Evolutionary conservation across 2,329 filamentous ascomycete species (phyloP).

Genomic region (Ceratocystis papillata): DNA sequence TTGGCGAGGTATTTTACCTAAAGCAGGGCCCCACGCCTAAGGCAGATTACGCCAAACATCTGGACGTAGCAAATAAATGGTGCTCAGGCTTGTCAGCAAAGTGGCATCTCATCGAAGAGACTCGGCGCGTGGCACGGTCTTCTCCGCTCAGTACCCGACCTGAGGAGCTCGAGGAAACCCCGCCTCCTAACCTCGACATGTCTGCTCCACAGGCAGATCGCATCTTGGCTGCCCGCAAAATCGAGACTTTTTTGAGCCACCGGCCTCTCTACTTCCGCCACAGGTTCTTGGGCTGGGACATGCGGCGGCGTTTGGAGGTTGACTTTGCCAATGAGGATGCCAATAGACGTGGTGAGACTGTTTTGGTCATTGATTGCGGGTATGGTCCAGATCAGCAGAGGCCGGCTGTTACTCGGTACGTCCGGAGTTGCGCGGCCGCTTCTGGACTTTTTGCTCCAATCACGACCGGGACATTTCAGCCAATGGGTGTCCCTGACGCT

Average conservation of each 20-base stretch:
- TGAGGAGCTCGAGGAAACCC: constrained; percentile 36
- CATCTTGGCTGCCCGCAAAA: constrained; percentile 65
- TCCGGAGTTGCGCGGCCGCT: constrained; percentile 29
- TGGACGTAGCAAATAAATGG: constrained; percentile 63
- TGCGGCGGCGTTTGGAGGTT: constrained; percentile 72
- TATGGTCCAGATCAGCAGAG: constrained; percentile 44
- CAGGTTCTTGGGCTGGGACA: constrained; percentile 78
- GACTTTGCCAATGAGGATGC: constrained; percentile 79
- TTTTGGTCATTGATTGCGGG: constrained; percentile 65
- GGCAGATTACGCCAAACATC: constrained; percentile 38
- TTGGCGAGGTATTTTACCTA: constrained; percentile 84
- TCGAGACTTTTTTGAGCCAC: constrained; percentile 62
- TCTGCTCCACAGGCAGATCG: constrained; percentile 53
- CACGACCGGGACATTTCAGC: not conserved
- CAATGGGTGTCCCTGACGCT: constrained; percentile 32
- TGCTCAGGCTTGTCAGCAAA: constrained; percentile 63
- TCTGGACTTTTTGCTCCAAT: not conserved
- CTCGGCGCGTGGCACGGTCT: constrained; percentile 57
- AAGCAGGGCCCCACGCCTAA: constrained; percentile 55
- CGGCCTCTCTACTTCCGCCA: constrained; percentile 69
- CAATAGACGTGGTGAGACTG: constrained; percentile 61
- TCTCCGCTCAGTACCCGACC: constrained; percentile 62
- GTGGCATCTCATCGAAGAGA: constrained; percentile 73
- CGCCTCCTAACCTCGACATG: constrained; percentile 14
- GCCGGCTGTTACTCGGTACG: constrained; percentile 38